These are phyloP conservation scores for Chlamydomonas sp. DNA, from an alignment of 139 green algal species.

Conservation along the genomic window DNA sequence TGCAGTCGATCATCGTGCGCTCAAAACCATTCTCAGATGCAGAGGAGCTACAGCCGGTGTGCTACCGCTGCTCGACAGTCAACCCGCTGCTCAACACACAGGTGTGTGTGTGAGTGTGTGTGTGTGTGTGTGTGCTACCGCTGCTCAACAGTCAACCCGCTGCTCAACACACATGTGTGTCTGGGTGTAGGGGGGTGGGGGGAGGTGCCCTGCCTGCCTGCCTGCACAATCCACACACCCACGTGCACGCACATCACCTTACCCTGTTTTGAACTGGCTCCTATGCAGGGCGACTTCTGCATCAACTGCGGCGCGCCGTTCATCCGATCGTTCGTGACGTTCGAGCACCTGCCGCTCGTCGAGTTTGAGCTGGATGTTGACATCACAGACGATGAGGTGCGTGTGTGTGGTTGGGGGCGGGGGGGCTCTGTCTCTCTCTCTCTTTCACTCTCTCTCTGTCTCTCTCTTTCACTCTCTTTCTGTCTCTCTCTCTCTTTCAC, in stretches of 20 bases:
- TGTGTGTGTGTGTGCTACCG: conserved; percentile 74
- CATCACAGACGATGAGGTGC: conserved; percentile 52
- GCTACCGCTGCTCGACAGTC: conserved; percentile 62
- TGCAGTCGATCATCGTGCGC: conserved; percentile 42
- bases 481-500: no score
- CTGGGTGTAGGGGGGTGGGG: no score
- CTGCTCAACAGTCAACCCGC: conserved; percentile 58
- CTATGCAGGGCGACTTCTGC: conserved; percentile 68
- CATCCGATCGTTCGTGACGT: conserved; percentile 72
- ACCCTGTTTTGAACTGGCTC: not conserved
- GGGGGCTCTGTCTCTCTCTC: no score
- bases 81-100: conserved; percentile 61
- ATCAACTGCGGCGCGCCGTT: conserved; percentile 60
- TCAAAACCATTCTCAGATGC: conserved; percentile 53
- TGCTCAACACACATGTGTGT: conserved; percentile 55
- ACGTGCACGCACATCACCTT: not conserved
- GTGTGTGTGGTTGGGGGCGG: no score
- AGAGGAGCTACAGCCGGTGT: conserved; percentile 67
- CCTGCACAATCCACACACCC: no score
- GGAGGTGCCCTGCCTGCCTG: conserved; percentile 73
- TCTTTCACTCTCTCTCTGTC: no score
- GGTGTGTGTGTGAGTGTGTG: no score
- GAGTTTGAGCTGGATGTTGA: conserved; percentile 66
- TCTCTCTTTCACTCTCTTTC: no score
- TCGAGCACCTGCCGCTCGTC: conserved; percentile 72